A percentile compares a stretch with the other conserved stretches of the same genome.
These are phyloP conservation scores for Oryza glumipatula DNA, from an alignment of 176 grass and related monocot genomes.

Conservation along the genomic window DNA sequence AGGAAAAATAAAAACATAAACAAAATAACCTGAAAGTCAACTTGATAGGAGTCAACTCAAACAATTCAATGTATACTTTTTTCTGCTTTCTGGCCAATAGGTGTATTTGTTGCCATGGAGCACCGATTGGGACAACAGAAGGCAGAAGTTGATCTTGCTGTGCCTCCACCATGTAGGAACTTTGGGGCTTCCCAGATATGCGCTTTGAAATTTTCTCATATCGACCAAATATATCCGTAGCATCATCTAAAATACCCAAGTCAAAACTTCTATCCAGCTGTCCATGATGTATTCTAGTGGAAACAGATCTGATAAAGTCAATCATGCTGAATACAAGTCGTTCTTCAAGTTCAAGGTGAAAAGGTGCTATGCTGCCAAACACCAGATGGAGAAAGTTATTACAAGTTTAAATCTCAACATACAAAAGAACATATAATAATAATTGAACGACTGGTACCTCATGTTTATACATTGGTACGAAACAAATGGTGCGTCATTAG, in stretches of 20 bases:
- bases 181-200: conserved; percentile 47
- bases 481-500: conserved; percentile 72
- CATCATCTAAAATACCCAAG: conserved; percentile 52
- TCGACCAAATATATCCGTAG: conserved; percentile 52
- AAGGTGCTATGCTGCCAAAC: conserved; percentile 76
- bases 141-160: conserved; percentile 63
- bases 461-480: conserved; percentile 86
- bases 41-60: conserved; percentile 77
- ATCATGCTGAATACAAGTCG: conserved; percentile 83
- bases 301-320: conserved; percentile 79
- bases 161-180: conserved; percentile 27
- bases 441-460: conserved; percentile 52
- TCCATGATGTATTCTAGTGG: conserved; percentile 71
- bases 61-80: conserved; percentile 89
- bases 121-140: conserved; percentile 81
- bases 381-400: conserved; percentile 38
- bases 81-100: conserved; percentile 89
- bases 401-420: conserved; percentile 31
- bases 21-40: conserved; percentile 85
- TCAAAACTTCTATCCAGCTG: conserved; percentile 67
- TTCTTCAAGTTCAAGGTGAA: conserved; percentile 94
- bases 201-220: conserved; percentile 45
- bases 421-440: conserved; percentile 21
- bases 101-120: conserved; percentile 95
- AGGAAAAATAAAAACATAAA: conserved; percentile 34